Conservation (phyloP, 768 basidiomycete species). For the Rhodotorula taiwanensis region DNA sequence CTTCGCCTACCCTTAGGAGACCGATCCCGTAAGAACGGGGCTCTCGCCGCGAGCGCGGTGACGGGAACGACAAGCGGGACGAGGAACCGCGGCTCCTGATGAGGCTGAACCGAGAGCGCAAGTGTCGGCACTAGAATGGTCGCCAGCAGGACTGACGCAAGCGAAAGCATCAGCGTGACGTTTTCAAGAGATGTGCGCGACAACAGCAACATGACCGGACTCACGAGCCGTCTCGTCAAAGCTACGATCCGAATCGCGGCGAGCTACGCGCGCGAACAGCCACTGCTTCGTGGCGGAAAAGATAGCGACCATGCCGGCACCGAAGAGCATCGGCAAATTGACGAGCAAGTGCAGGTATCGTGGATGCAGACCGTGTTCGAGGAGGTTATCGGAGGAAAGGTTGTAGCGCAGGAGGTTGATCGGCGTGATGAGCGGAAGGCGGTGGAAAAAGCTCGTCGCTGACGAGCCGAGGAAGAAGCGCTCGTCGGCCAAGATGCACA, state of each 20-base stretch:
- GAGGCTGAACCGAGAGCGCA: conserved; percentile 33
- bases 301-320: neutral
- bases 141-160: conserved; percentile 21
- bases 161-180: too few relatives aligned
- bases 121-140: conserved; percentile 2
- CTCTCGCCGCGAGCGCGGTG: neutral
- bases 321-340: conserved; percentile 35
- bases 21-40: neutral
- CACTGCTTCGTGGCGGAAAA: too few relatives aligned
- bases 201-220: too few relatives aligned
- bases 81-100: conserved; percentile 40
- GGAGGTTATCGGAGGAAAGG: conserved; percentile 25
- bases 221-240: too few relatives aligned
- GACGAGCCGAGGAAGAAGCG: neutral
- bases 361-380: conserved; percentile 37
- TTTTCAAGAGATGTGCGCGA: too few relatives aligned
- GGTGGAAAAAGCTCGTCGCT: too few relatives aligned
- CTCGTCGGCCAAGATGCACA: conserved; percentile 3
- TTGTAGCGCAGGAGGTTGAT: conserved; percentile 37
- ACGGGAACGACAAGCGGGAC: conserved; percentile 34
- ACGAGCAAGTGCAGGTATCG: conserved; percentile 29
- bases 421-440: conserved; percentile 18
- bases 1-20: fast-evolving
- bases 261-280: too few relatives aligned
- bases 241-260: too few relatives aligned